Percentiles rank a stretch among this genome's conserved stretches.
Conservation (phyloP, 148 eudicot species). For the Rhododendron griersonianum region DNA sequence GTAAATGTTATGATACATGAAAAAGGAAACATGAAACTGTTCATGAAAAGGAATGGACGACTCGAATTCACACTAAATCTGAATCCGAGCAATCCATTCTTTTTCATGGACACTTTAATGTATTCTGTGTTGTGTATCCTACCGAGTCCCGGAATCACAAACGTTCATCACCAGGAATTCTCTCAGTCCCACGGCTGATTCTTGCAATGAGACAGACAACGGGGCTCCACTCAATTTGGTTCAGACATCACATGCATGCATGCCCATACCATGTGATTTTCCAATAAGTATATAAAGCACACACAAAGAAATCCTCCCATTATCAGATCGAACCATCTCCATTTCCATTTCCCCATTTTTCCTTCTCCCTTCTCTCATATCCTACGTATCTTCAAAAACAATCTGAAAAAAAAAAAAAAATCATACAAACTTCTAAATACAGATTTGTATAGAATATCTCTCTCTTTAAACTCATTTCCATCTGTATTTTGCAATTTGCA, state of each 20-base stretch:
- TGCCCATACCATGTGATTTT: neutral
- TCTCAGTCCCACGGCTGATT: neutral
- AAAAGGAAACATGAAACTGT: too few species aligned
- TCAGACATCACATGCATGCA: neutral
- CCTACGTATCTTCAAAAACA: slow-evolving; percentile 4
- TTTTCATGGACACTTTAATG: too few species aligned
- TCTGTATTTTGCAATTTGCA: neutral
- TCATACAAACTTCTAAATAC: neutral
- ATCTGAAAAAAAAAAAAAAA: neutral
- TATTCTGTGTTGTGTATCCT: too few species aligned
- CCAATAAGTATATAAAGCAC: slow-evolving; percentile 18
- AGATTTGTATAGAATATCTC: slow-evolving; percentile 1
- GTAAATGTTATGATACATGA: too few species aligned
- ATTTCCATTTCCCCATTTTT: neutral
- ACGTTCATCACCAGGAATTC: neutral
- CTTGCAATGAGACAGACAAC: neutral
- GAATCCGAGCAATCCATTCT: too few species aligned
- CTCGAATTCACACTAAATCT: too few species aligned
- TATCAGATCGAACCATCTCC: slow-evolving; percentile 12
- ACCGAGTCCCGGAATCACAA: neutral
- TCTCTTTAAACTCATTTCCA: neutral
- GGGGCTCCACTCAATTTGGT: neutral
- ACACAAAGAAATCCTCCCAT: slow-evolving; percentile 5
- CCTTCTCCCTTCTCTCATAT: neutral
- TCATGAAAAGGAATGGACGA: too few species aligned